phyloP scores from a whole-genome alignment of 768 basidiomycete genomes.

The Lactarius psammicola region DNA sequence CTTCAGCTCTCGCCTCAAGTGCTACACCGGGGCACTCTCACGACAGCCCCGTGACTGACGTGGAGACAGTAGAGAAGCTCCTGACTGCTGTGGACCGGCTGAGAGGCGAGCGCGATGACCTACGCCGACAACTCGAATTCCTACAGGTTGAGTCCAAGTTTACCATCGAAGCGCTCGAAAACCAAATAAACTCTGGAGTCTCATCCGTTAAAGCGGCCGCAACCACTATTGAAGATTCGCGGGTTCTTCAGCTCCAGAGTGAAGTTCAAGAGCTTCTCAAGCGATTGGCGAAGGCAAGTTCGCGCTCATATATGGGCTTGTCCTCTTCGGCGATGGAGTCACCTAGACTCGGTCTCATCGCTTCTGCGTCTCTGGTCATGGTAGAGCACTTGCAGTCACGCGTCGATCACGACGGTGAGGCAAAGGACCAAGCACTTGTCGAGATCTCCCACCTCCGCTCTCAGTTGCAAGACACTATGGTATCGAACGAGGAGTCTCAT shows the following conservation, averaged over 20 bases:
- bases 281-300: constrained; percentile 14
- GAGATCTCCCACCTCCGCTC: constrained; percentile 18
- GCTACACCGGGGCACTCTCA: background rate
- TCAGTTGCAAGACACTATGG: constrained; percentile 6
- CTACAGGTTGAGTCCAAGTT: constrained; percentile 65
- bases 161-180: constrained; percentile 56
- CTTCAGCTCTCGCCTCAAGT: constrained; percentile 3
- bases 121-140: constrained; percentile 65
- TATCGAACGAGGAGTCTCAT: constrained; percentile 6
- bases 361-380: constrained; percentile 25
- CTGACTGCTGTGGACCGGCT: constrained; percentile 64
- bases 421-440: background rate
- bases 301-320: constrained; percentile 25
- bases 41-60: constrained; percentile 23
- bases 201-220: constrained; percentile 22
- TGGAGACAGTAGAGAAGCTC: constrained; percentile 49
- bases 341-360: constrained; percentile 15
- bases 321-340: constrained; percentile 1
- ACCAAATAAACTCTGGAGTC: constrained; percentile 42
- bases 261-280: constrained; percentile 24
- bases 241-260: constrained; percentile 25
- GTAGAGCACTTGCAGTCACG: constrained; percentile 30
- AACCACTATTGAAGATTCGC: constrained; percentile 10
- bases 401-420: constrained; percentile 11
- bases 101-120: constrained; percentile 60